Evolutionary conservation across 2,329 filamentous ascomycete genomes (phyloP), one percentile per base, ranked within the genome.

Genomic region (Lasiodiplodia sp.): DNA sequence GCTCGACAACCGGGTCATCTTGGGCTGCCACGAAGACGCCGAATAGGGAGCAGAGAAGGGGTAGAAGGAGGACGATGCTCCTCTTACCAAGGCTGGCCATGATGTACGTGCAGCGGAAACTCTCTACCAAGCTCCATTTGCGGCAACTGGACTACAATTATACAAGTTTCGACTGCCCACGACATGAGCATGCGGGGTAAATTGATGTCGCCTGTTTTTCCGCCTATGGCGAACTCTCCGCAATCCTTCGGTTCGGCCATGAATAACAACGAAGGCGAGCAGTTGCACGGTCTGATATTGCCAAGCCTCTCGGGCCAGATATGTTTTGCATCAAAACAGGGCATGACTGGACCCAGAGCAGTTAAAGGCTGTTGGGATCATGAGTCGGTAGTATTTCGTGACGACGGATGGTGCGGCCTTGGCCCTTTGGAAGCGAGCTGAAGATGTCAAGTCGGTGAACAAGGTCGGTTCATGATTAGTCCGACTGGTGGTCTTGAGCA

Each of bases 1-100:
- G 76, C 12, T 70, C 62, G n/a, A 78, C 73, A 8, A 73, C 60
- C 4, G 75, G 67, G 56, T 53, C 53, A 4, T 57, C 38, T 34
- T 34, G 21, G 21, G 65, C 38, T 58, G 3, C 2, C 1, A 44
- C 34, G 31, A 21, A 16, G 40, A n/a, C 40, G 1, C 8, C 25
- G 3, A 38, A 28, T 2, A 67, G 55, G 65, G 25, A 12, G 7
- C 28, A 49, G 28, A 58, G 25, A n/a, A 57, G 23, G 3, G 3
- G 5, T 31, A 25, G 28, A 12, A 37, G 38, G 23, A 66, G 64
- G 21, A 56, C 21, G 10, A 38, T 31, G 49, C 2, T 12, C 31
- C 52, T 47, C 28, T 25, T 52, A 5, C 12, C 23, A 12, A 38
- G 44, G 28, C 51, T 38, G 37, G 60, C 60, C 60, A 64, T 64